A percentile compares a stretch with the other conserved stretches of the same genome.
These are phyloP conservation scores for Astragalus glycyphyllos DNA, from an alignment of 306 rosid genomes.

Conservation along the genomic window DNA sequence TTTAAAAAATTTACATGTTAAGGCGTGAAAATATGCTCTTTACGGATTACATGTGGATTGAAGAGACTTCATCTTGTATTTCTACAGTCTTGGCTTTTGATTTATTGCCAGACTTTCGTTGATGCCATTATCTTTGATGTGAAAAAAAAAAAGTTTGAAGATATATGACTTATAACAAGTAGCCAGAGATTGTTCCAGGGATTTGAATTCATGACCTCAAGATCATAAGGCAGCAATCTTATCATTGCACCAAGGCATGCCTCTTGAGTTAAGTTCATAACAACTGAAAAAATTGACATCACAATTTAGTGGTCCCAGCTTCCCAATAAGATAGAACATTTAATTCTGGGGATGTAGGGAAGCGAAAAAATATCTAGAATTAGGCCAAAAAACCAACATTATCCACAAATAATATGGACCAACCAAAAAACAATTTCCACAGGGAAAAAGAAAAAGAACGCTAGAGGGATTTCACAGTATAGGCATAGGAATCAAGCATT, in stretches of 20 bases:
- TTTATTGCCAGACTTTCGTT: too few species aligned
- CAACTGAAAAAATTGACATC: slow-evolving; percentile 32
- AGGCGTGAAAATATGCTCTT: too few species aligned
- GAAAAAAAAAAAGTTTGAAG: too few species aligned
- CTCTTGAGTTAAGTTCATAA: slow-evolving; percentile 15
- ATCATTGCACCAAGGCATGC: too few species aligned
- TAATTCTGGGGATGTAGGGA: slow-evolving; percentile 24
- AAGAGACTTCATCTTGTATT: too few species aligned
- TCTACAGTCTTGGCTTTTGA: too few species aligned
- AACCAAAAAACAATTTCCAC: slow-evolving; percentile 38
- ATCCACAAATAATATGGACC: slow-evolving; percentile 21
- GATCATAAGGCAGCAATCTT: too few species aligned
- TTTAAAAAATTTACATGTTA: too few species aligned
- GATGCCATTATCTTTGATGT: too few species aligned
- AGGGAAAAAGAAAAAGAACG: background rate
- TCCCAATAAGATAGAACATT: slow-evolving; percentile 17
- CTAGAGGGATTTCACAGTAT: background rate
- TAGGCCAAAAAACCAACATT: slow-evolving; percentile 34
- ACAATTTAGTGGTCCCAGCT: slow-evolving; percentile 41
- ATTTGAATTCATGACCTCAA: too few species aligned
- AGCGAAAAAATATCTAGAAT: slow-evolving; percentile 10
- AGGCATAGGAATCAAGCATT: slow-evolving; percentile 18
- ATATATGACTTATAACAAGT: slow-evolving; percentile 31
- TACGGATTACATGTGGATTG: too few species aligned
- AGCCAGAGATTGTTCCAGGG: background rate